Base-by-base conservation (phyloP, 2,329 filamentous ascomycete species). In the Purpureocillium takamizusanense region DNA sequence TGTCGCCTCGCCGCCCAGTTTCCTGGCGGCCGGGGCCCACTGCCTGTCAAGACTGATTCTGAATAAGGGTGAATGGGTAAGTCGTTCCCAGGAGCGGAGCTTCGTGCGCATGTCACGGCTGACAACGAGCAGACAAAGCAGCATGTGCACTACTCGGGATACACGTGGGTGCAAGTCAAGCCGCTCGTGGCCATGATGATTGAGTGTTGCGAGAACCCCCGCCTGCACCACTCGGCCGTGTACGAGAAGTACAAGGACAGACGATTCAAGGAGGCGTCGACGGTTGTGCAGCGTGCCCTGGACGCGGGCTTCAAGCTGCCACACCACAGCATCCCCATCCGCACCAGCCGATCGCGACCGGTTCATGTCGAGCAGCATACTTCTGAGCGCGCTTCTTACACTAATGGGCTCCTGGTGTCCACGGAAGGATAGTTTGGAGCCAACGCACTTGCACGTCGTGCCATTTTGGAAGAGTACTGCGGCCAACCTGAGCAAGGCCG, bases 131-230 rank as follows among this genome's bases (percentile, higher is more conserved):
- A 94, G 87, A 81, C 83, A 42, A 77, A 78, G 45, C 76, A 82
- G 14, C 92, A 98, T 56, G 81, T 92, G 28, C 81, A 94, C 64
- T 97, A 94, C 65, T 94, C 90, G 28, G 86, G 86, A 38, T 97
- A 98, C 66, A 95, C 89, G 2, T 88, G 84, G 65, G 65, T 69
- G 33, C 92, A 98, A 61, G 70, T 98, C 40, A 80, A 81, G 52
- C 81, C 83, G 2, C 66, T 95, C 29, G 73, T 95, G 34, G 69
- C 71, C 12, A 80, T 86, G 59, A 80, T 98, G 47, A 67, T 94
- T 36, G 87, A 95, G 50, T 97, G 90, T 67, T 95, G 88, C 62
- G 80, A 86, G 43, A 74, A 81, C 40, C 84, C 88, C 7, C 72
- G 73, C 46, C 80, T 81, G 52, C 92, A 98, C 56, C 92, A 98